A percentile compares a stretch with the other conserved stretches of the same genome.
phyloP scores from a whole-genome alignment of 345 rosid species.

The Citrus medica region DNA sequence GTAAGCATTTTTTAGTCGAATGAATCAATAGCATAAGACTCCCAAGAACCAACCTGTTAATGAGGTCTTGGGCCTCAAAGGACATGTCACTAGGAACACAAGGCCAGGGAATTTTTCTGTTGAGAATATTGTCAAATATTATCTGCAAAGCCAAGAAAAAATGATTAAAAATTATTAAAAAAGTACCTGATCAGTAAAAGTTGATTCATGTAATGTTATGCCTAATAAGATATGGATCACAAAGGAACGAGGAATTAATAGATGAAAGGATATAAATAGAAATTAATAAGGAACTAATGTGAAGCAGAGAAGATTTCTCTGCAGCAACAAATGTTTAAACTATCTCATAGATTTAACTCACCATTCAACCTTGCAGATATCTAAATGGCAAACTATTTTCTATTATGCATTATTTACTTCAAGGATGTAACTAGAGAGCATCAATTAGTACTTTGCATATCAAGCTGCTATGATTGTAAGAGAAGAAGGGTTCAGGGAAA shows the following conservation, averaged over 20 bases:
- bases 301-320: neutral
- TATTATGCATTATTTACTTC: neutral
- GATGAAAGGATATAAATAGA: neutral
- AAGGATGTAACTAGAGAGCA: neutral
- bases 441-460: neutral
- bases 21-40: conserved; percentile 5
- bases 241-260: neutral
- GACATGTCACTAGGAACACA: conserved; percentile 63
- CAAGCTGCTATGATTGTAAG: neutral
- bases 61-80: conserved; percentile 73
- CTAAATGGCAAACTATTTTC: neutral
- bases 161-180: conserved; percentile 11
- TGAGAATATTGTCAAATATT: conserved; percentile 79
- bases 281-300: neutral
- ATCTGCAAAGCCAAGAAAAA: conserved; percentile 39
- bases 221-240: neutral
- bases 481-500: neutral
- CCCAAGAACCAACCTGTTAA: conserved; percentile 53
- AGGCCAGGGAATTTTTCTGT: conserved; percentile 80
- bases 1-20: neutral
- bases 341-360: neutral
- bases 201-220: neutral
- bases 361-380: neutral
- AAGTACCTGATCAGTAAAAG: neutral
- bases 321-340: neutral